Percentiles rank a stretch among this genome's conserved stretches.
Evolutionary conservation across 2,329 filamentous ascomycete species (phyloP).

Genomic region (Ophiostoma angusticollis): DNA sequence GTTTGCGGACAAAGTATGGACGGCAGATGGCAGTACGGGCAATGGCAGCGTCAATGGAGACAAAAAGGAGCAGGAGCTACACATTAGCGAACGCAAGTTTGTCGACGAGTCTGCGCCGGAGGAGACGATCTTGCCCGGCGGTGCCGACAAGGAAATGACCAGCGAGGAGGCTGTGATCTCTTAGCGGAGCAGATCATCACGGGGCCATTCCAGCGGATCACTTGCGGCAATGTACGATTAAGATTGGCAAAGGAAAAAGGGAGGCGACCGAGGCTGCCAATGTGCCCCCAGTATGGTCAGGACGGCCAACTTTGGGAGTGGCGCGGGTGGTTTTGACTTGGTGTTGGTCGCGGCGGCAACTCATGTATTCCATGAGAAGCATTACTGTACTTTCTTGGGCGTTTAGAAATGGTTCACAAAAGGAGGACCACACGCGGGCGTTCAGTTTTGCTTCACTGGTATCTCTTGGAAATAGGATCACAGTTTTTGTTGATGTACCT

Average conservation of each 20-base stretch:
- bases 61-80: conserved; percentile 33
- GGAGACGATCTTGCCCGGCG: conserved; percentile 58
- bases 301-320: too few relatives aligned
- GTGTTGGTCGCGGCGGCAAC: too few relatives aligned
- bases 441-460: conserved; percentile 2
- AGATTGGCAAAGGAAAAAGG: too few relatives aligned
- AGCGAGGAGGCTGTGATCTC: conserved; percentile 21
- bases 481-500: too few relatives aligned
- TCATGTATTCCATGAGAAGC: too few relatives aligned
- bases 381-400: conserved; percentile 4
- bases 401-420: conserved; percentile 1
- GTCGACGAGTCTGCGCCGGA: conserved; percentile 55
- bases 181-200: conserved; percentile 7
- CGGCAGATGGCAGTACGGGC: conserved; percentile 33
- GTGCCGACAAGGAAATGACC: conserved; percentile 21
- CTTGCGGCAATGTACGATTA: too few relatives aligned
- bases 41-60: conserved; percentile 20
- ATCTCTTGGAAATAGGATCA: not conserved
- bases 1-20: conserved; percentile 88
- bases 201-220: not conserved
- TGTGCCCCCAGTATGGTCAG: too few relatives aligned
- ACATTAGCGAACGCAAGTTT: conserved; percentile 84
- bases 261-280: too few relatives aligned
- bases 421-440: conserved; percentile 4
- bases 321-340: too few relatives aligned